phyloP scores from a whole-genome alignment of 176 grass and related monocot genomes.

The Thinopyrum elongatum region DNA sequence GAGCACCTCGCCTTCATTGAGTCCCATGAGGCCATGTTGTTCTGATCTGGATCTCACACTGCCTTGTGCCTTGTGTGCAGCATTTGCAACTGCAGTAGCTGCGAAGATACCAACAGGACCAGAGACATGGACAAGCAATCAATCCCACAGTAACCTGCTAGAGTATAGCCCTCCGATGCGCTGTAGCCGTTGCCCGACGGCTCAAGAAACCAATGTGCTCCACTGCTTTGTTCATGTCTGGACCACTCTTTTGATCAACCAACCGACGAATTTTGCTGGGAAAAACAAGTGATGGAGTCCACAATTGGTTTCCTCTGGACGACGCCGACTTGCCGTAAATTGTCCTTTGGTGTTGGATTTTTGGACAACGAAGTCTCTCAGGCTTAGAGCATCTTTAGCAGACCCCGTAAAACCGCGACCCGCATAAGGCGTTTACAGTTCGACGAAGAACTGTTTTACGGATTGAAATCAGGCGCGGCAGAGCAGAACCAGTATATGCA shows the following conservation, averaged over 20 bases:
- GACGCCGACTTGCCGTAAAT: neutral
- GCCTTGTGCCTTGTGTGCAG: conserved; percentile 43
- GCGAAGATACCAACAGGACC: conserved; percentile 64
- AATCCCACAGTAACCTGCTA: conserved; percentile 36
- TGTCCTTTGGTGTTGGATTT: conserved; percentile 2
- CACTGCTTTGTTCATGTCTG: conserved; percentile 44
- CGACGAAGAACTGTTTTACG: too few species aligned
- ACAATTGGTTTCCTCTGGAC: conserved; percentile 18
- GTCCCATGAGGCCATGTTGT: conserved; percentile 46
- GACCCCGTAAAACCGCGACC: too few species aligned
- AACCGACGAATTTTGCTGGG: conserved; percentile 35
- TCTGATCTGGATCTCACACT: conserved; percentile 46
- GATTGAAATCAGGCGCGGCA: too few species aligned
- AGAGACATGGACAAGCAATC: conserved; percentile 40
- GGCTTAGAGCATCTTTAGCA: too few species aligned
- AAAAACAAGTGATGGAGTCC: conserved; percentile 20
- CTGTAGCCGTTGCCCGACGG: conserved; percentile 28
- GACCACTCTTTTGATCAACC: conserved; percentile 46
- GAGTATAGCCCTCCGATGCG: neutral
- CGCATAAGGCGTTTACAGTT: too few species aligned
- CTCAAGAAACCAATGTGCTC: conserved; percentile 67
- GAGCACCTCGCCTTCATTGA: conserved; percentile 48
- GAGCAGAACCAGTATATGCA: too few species aligned
- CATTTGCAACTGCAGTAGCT: conserved; percentile 59
- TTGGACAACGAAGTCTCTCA: conserved; percentile 14